Base-by-base conservation (phyloP, 176 grass and related monocot species). In the Chrysopogon serrulatus region DNA sequence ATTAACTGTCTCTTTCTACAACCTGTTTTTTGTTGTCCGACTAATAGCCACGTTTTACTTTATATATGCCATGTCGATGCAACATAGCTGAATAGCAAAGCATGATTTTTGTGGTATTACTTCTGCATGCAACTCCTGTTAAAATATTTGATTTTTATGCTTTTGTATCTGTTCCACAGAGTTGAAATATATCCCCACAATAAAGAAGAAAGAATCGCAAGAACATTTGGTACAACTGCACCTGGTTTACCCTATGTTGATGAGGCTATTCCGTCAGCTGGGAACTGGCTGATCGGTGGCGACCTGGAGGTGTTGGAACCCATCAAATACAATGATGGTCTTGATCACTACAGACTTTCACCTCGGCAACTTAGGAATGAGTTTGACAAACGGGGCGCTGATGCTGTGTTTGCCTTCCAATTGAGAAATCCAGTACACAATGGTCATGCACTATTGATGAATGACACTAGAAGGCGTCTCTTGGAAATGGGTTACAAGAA, bases 201-300 rank as follows among this genome's bases (percentile, higher is more conserved):
- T 68, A 98, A 92, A 90, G 96, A 98, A 92, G 96, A 98, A 91
- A 92, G 96, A 85, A 92, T 98, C 24, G 93, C 96, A 70, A 92
- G 93, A 87, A 95, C 83, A 67, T 98, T 89, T 82, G 96, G 96
- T 48, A 88, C 91, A 74, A 93, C 91, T 11, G 91, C 93, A 41
- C 87, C 91, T 63, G 93, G 96, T 56, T 90, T 98, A 53, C 96
- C 96, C 10, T 98, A 98, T 71, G 96, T 95, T 19, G 93, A 95
- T 56, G 93, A 95, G 88, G 71, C 88, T 33, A 95, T 98, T 76
- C 71, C 79, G 4, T 61, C 79, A 79, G 79, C 93, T 73, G 96
- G 93, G 35, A 90, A 98, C 64, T 98, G 92, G 92, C 68, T 98
- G 10, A 93, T 98, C 31, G 96, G 96, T 67, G 96, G 96, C 32